Evolutionary conservation across 495 filamentous ascomycete species (phyloP).

Genomic region (Corynascus novoguineensis): DNA sequence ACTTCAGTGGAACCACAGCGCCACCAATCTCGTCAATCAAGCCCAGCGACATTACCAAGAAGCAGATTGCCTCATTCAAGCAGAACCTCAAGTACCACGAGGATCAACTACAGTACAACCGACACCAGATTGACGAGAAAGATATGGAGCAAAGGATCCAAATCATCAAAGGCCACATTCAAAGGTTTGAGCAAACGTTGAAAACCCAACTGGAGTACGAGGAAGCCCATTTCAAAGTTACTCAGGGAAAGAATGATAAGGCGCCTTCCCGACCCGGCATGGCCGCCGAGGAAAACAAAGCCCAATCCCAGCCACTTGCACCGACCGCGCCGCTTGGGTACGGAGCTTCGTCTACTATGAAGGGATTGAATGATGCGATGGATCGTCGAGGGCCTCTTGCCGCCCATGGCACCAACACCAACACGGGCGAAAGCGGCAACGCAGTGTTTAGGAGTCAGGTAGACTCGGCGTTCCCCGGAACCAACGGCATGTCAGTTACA

Average conservation of each 20-base stretch:
- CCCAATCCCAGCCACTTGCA: background rate
- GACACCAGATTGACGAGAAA: constrained; percentile 47
- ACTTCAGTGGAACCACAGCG: constrained; percentile 23
- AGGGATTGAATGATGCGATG: constrained; percentile 8
- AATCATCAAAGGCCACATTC: constrained; percentile 31
- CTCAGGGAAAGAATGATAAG: constrained; percentile 16
- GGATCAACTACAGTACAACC: constrained; percentile 44
- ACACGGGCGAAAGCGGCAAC: constrained; percentile 18
- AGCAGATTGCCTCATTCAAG: constrained; percentile 43
- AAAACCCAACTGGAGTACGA: constrained; percentile 36
- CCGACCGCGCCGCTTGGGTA: background rate
- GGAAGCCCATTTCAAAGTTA: constrained; percentile 21
- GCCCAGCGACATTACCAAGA: constrained; percentile 44
- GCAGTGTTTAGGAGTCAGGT: constrained; percentile 3
- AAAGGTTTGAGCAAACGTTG: constrained; percentile 35
- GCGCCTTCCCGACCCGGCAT: constrained; percentile 1
- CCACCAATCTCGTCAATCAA: constrained; percentile 42
- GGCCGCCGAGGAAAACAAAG: background rate
- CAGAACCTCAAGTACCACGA: constrained; percentile 42
- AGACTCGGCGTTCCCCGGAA: background rate
- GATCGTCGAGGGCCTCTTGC: constrained; percentile 2
- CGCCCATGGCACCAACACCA: constrained; percentile 9
- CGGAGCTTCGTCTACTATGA: background rate
- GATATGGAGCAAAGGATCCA: constrained; percentile 30
- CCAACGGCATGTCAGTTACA: constrained; percentile 21